Evolutionary conservation across 1,284 basidiomycete species (phyloP).

Genomic region (Hemileia vastatrix): DNA sequence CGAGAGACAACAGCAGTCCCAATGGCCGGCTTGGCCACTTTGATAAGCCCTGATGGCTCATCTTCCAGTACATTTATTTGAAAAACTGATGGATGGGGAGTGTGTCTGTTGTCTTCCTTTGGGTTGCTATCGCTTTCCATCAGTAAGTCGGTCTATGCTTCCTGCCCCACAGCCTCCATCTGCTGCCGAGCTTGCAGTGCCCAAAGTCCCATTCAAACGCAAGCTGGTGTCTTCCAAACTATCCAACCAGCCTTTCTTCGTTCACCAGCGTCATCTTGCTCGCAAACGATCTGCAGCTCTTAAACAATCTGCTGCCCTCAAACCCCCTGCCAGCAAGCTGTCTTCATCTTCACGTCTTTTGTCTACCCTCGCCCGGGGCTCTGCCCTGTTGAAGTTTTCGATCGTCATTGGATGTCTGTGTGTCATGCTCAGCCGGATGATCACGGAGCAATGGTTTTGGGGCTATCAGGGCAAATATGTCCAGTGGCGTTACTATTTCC

Average conservation of each 20-base stretch:
- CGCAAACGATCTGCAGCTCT: background rate
- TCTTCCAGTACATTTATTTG: no score
- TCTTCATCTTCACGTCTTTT: background rate
- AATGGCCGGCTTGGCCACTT: no score
- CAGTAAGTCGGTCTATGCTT: constrained; percentile 6
- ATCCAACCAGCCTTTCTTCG: constrained; percentile 69
- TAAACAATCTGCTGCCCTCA: background rate
- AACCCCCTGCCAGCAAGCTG: background rate
- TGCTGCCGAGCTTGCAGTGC: constrained; percentile 1
- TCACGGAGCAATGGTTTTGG: constrained; percentile 21
- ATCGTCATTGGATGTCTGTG: background rate
- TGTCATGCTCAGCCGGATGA: constrained; percentile 9
- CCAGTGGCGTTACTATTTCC: constrained; percentile 6
- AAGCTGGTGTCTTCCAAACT: constrained; percentile 60
- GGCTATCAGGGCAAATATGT: constrained; percentile 11
- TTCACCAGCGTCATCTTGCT: constrained; percentile 47
- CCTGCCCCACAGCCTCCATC: constrained; percentile 9
- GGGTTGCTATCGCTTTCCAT: background rate
- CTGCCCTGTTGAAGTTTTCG: no score
- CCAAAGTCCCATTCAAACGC: constrained; percentile 10
- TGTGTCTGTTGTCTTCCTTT: background rate
- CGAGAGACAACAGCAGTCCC: no score
- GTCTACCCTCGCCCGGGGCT: no score
- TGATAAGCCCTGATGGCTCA: no score
- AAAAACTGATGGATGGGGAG: background rate